Evolutionary conservation across 768 basidiomycete genomes (phyloP), one percentile per base, ranked within the genome.

Genomic region (Lactarius indigo): DNA sequence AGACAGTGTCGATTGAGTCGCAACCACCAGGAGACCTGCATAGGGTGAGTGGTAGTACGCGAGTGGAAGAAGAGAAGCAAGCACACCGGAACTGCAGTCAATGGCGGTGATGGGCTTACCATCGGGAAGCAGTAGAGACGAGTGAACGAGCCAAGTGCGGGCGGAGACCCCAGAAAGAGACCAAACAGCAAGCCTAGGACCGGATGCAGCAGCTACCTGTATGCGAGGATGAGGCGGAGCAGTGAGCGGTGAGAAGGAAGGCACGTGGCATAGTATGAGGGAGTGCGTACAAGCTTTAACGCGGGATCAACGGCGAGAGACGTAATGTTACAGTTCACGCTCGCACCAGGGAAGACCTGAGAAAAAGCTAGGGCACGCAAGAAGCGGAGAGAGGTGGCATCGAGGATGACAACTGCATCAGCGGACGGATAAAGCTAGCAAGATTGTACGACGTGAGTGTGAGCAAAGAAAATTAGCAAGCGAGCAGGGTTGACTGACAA

Each of bases 91-190:
- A 78, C 84, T 87, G 73, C 86, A 90, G 74, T 90, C 89, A 60
- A 94, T 74, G 10, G 88, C 78, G 5, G 86, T 87, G 28, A 93
- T 81, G 6, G 73, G 63, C 59, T 84, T 80, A 28, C 76, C 79
- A 55, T 84, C 81, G 1, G 87, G 83, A 54, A 92, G 82, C n/a
- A 83, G 72, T 5, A 94, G 81, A 23, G 91, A 89, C 3, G 93
- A 94, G 74, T 95, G 93, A 9, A 94, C 83, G 39, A 87, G 83
- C 91, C 91, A 94, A 8, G 81, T 80, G 71, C 86, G 82, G 42
- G 84, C 78, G 67, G 85, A 82, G 18, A 83, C 80, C 44, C 84
- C 87, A 28, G 90, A 90, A 56, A 90, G 81, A n/a, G 83, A 84
- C 92, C 92, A 95, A 42, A 85, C 86, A 58, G 90, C 92, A 57